Evolutionary conservation across 2,329 filamentous ascomycete species (phyloP).

Genomic region (Madurella mycetomatis): DNA sequence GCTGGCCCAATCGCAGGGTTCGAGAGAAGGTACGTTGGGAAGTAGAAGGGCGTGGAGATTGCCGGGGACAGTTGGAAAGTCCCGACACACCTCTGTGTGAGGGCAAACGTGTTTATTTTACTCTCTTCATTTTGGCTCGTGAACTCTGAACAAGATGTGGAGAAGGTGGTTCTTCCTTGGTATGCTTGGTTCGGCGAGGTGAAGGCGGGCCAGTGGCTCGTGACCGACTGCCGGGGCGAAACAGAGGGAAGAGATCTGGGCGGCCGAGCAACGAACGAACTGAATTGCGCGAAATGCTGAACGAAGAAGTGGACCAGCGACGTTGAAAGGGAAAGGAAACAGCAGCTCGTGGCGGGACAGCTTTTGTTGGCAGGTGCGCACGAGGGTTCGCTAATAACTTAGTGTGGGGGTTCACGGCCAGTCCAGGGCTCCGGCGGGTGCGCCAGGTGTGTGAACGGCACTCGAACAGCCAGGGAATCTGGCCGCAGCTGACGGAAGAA

Average conservation of each 20-base stretch:
- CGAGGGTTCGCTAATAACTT: not conserved
- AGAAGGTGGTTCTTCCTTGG: not conserved
- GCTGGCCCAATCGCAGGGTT: not conserved
- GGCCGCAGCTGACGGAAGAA: not conserved
- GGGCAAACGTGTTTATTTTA: conserved; percentile 11
- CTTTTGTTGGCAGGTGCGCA: not conserved
- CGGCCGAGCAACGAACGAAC: not conserved
- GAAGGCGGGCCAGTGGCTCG: not conserved
- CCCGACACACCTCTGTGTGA: conserved; percentile 16
- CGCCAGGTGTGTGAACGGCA: not conserved
- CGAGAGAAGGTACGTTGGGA: not conserved
- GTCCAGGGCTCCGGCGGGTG: not conserved
- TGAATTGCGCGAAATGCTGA: not conserved
- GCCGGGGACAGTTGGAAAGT: conserved; percentile 3
- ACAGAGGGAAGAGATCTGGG: not conserved
- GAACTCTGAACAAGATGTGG: not conserved
- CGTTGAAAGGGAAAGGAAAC: not conserved
- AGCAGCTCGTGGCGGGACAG: not conserved
- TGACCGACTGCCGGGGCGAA: not conserved
- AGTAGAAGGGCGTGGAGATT: not conserved
- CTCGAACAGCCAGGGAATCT: not conserved
- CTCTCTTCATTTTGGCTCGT: conserved; percentile 17
- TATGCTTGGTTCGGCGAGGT: not conserved
- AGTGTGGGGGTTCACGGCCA: not conserved
- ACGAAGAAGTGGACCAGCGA: not conserved